Evolutionary conservation across 2,329 filamentous ascomycete species (phyloP).

Genomic region (Blumeria graminis): DNA sequence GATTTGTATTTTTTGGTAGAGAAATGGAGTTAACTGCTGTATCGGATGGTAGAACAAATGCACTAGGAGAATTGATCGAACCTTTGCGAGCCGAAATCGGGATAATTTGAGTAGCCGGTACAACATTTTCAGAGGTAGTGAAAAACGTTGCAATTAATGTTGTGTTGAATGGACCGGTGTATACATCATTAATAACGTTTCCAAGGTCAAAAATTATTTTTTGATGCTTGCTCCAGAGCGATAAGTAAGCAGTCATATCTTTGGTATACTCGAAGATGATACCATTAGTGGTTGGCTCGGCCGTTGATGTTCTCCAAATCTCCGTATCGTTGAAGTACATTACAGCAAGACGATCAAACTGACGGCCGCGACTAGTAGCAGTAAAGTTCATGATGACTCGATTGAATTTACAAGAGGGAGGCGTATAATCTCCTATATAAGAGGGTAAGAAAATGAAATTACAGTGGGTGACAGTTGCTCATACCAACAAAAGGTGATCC

Average conservation of each 20-base stretch:
- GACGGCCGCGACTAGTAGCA: slow-evolving; percentile 42
- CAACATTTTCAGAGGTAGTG: slow-evolving; percentile 19
- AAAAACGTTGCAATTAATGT: slow-evolving; percentile 56
- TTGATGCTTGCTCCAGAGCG: slow-evolving; percentile 42
- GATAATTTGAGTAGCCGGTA: slow-evolving; percentile 39
- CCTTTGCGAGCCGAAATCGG: slow-evolving; percentile 35
- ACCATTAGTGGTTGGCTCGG: slow-evolving; percentile 46
- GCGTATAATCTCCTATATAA: slow-evolving; percentile 33
- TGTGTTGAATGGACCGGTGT: slow-evolving; percentile 51
- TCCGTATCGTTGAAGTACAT: slow-evolving; percentile 59
- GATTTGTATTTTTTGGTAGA: slow-evolving; percentile 41
- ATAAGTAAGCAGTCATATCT: slow-evolving; percentile 49
- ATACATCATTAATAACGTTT: slow-evolving; percentile 44
- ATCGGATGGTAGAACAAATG: slow-evolving; percentile 40
- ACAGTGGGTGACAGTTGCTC: slow-evolving; percentile 8
- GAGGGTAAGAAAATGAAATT: not conserved
- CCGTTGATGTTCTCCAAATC: slow-evolving; percentile 64
- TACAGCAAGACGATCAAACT: slow-evolving; percentile 52
- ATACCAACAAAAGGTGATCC: slow-evolving; percentile 47
- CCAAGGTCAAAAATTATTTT: slow-evolving; percentile 60
- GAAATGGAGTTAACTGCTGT: slow-evolving; percentile 31
- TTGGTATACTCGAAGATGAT: slow-evolving; percentile 59
- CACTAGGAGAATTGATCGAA: slow-evolving; percentile 29
- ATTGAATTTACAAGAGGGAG: slow-evolving; percentile 47
- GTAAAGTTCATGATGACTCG: slow-evolving; percentile 55